Base-by-base conservation (phyloP, 192 early-diverging fungal species). In the Paraglomus brasilianum region DNA sequence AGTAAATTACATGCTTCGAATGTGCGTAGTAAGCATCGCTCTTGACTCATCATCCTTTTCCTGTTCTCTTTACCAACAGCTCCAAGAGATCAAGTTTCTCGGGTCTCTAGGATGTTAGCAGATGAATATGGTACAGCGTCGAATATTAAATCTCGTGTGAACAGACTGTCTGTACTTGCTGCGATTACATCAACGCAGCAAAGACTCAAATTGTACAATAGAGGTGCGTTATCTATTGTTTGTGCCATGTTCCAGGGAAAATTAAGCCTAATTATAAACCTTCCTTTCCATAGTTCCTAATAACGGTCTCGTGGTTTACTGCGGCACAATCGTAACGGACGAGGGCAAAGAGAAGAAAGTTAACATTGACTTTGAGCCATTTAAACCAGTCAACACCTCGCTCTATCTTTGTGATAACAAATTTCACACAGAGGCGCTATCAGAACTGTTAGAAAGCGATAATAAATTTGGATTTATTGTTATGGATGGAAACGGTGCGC, bases 291-390 rank as follows among this genome's bases (percentile, higher is more conserved):
- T 71, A 80, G 91, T 91, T 15, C 97, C 97, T 40, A 79, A 86
- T n/a, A 99, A 98, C 79, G 97, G 97, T 40, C 87, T 99, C 40
- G 92, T 98, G 17, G 82, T 99, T 17, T 91, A 88, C 79, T 96
- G 94, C 72, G 97, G 97, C 55, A 99, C 97, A 21, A 88, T 98
- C 65, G 77, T 99, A 45, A 99, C 97, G 1, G 95, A 97, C 24
- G 97, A 99, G 76, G 95, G 95, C 77, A 99, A 99, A 79, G 97
- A 99, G 77, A 97, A 96, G 88, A 94, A 95, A 83, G 92, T 99
- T 76, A 97, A 89, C 80, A 95, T 98, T 66, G 95, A 99, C 78
- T 94, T 99, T 80, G 95, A 95, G 84, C 97, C 97, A 8, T 94
- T 96, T 86, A 99, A 99, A 80, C 93, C 97, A 64, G 92, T 99